Percentiles rank a stretch among this genome's conserved stretches.
These are phyloP conservation scores for Cupressus sempervirens DNA, from an alignment of 75 land plant species.

Conservation along the genomic window DNA sequence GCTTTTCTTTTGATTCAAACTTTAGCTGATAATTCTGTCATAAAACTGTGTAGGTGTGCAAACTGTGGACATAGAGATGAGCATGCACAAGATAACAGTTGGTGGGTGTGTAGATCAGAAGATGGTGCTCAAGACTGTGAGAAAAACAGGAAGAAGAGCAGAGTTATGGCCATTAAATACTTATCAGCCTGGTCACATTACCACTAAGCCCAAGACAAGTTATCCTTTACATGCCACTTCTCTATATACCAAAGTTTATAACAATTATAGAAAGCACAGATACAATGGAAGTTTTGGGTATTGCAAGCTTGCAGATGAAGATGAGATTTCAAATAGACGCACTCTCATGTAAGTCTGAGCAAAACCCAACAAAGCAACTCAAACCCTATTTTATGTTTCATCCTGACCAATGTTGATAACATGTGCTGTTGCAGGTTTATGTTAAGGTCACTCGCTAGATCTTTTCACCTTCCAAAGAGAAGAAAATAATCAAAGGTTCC, in stretches of 20 bases:
- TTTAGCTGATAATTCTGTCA: neutral
- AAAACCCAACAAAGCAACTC: neutral
- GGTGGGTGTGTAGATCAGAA: slow-evolving; percentile 51
- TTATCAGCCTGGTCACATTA: neutral
- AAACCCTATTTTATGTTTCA: neutral
- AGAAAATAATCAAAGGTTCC: neutral
- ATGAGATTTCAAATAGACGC: neutral
- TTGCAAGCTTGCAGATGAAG: neutral
- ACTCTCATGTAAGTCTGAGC: neutral
- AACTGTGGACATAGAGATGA: slow-evolving; percentile 59
- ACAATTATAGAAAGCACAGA: neutral
- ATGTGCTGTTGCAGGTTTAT: neutral
- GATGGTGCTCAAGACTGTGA: slow-evolving; percentile 58
- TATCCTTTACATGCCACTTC: slow-evolving; percentile 24
- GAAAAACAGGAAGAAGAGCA: slow-evolving; percentile 51
- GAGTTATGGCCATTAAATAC: slow-evolving; percentile 60
- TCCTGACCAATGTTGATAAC: neutral
- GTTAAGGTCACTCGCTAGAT: neutral
- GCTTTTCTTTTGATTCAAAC: neutral
- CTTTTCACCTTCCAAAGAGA: neutral
- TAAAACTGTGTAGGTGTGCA: slow-evolving; percentile 38
- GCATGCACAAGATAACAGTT: slow-evolving; percentile 51
- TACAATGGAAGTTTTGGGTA: neutral
- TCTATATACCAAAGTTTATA: slow-evolving; percentile 29
- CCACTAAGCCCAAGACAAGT: slow-evolving; percentile 6